These are phyloP conservation scores for Actinomucor elegans DNA, from an alignment of 371 early-diverging fungal species.

Conservation along the genomic window DNA sequence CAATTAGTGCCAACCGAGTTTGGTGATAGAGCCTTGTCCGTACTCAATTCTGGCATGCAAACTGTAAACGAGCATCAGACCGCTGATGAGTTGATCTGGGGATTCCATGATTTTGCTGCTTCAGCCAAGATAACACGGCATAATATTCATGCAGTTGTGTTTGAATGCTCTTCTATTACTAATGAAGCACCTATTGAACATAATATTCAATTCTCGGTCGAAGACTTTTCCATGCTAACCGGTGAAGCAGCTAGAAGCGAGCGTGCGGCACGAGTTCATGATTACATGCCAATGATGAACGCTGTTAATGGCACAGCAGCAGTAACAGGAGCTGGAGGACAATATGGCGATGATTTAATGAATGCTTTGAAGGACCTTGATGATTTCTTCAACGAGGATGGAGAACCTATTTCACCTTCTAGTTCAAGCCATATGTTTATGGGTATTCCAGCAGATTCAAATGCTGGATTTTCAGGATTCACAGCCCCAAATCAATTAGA, in stretches of 20 bases:
- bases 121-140: constrained; percentile 42
- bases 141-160: constrained; percentile 55
- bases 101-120: constrained; percentile 29
- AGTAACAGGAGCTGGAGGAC: constrained; percentile 1
- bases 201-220: constrained; percentile 48
- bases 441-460: neutral
- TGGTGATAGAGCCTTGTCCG: constrained; percentile 66
- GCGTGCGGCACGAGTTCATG: neutral
- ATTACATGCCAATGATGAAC: neutral
- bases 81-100: constrained; percentile 33
- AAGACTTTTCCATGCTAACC: constrained; percentile 46
- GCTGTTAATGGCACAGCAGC: neutral
- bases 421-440: constrained; percentile 11
- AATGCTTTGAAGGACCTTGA: constrained; percentile 59
- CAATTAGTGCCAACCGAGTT: constrained; percentile 65
- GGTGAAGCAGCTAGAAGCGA: constrained; percentile 21
- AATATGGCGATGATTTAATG: constrained; percentile 53
- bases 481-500: constrained; percentile 5
- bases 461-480: neutral
- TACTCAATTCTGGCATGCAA: constrained; percentile 67
- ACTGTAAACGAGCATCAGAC: constrained; percentile 9
- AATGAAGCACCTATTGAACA: constrained; percentile 43
- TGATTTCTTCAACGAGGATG: constrained; percentile 60
- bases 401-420: constrained; percentile 31
- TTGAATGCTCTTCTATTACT: constrained; percentile 48